Base-by-base conservation (phyloP, 306 rosid genomes). In the Malus sylvestris region DNA sequence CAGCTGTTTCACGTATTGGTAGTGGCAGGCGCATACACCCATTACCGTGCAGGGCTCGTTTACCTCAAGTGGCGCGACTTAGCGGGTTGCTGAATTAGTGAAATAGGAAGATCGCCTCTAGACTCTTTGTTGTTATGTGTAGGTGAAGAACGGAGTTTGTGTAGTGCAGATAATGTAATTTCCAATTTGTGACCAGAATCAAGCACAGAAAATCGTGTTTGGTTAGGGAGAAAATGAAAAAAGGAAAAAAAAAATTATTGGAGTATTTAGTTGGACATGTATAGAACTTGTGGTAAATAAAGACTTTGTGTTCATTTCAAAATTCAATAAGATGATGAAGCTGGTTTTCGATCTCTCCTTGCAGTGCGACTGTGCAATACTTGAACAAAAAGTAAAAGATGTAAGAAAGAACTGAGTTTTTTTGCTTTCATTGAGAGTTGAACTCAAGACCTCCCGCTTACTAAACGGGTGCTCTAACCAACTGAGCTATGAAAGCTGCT, bases 1-100 rank as follows among this genome's bases (percentile, higher is more conserved):
- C 97, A 95, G 66, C 81, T 92, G 25, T 95, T 95, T 71, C 99
- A 95, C 76, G 9, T 95, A 61, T 72, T 95, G 67, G 99, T 95
- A 6, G 90, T 95, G 18, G 99, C 97, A 14, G 99, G 99, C 22
- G 99, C 99, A 1, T 91, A 90, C 73, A 87, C 89, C 67, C 99
- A 95, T 78, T 95, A 95, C 58, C 96, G 62, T 5, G 97, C 99
- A 5, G 97, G 99, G 68, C 89, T 95, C n/a, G 87, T 95, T 68
- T 92, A 95, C 83, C 96, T 95, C 78, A 85, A 89, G 73, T 92
- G 99, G 99, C 92, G 99, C 0, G 99, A 95, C 73, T 84, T 88
- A 42, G 87, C 81, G 57, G 99, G 99, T 68, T 95, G 97, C 81
- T 89, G 89, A 85, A 75, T 69, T 63, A 5, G 53, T 66, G 53